Base-by-base conservation (phyloP, 106 monocot species). In the Narthecium ossifragum region DNA sequence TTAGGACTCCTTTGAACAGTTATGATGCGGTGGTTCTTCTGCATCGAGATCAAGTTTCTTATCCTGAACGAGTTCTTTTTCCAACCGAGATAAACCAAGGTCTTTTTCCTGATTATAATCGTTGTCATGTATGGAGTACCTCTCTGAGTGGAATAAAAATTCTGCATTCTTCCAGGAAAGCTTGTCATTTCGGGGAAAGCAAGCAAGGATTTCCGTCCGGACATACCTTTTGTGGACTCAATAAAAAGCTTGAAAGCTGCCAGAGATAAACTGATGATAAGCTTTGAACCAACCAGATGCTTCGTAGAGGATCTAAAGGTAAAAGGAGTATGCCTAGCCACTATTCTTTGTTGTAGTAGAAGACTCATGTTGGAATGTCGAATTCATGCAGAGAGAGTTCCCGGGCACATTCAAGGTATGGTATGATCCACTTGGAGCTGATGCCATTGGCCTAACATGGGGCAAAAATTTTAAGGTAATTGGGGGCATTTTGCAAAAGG, bases 361-460 rank as follows among this genome's bases (percentile, higher is more conserved):
- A 34, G 9, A 23, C 36, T 37, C 63, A 43, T 43, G 40, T 22
- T 26, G 18, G 2, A 17, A 15, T 45, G 0, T 10, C 54, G 14
- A 31, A 25, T 74, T 45, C 4, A 20, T 43, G 61, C 77, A 98
- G 98, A 73, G 46, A 36, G 78, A 70, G 45, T 82, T 91, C 29
- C 76, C 83, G 38, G 68, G 77, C 32, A 80, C 55, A 0, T 81
- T 90, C 33, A 71, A 72, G 51, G 49, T 87, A 24, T 98, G 98
- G 98, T 87, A 91, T 77, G 91, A 90, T 71, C 78, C 83, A 34
- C 62, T 79, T 59, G 98, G 98, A 64, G 83, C 86, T 29, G 98
- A 91, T 53, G 79, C 76, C 20, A 65, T 98, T 53, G 98, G 98
- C 41, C 68, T 98, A 65, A 98, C 81, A 20, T 98, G 98, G 98